These are phyloP conservation scores for Boletus coccyginus DNA, from an alignment of 768 basidiomycete species.

Conservation along the genomic window DNA sequence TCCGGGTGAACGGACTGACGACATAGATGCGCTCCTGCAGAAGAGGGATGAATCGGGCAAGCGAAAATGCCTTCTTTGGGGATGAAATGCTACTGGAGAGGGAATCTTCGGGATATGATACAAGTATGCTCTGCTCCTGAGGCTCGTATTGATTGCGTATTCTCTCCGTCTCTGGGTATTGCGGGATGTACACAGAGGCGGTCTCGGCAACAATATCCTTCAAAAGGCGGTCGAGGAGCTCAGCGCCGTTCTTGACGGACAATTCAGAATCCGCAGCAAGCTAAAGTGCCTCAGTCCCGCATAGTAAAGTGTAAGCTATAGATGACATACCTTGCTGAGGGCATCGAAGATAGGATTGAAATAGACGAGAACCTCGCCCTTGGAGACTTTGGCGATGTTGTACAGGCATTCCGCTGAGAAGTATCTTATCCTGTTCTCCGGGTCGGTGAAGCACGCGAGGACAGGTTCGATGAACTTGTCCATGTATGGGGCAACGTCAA, in stretches of 20 bases:
- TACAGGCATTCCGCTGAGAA: constrained; percentile 98
- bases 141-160: constrained; percentile 45
- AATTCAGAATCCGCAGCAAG: constrained; percentile 93
- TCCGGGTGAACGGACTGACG: constrained; percentile 91
- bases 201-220: constrained; percentile 98
- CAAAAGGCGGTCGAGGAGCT: constrained; percentile 92
- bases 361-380: constrained; percentile 93
- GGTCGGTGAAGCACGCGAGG: constrained; percentile 88
- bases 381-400: constrained; percentile 96
- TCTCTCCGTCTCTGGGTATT: constrained; percentile 78
- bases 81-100: constrained; percentile 25
- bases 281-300: constrained; percentile 39
- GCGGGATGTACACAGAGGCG: constrained; percentile 90
- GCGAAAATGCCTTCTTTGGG: constrained; percentile 81
- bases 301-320: neutral
- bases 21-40: constrained; percentile 93
- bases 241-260: constrained; percentile 98
- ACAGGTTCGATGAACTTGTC: constrained; percentile 88
- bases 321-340: constrained; percentile 77
- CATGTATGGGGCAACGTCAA: constrained; percentile 92
- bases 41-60: constrained; percentile 92
- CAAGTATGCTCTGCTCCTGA: constrained; percentile 54
- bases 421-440: constrained; percentile 93
- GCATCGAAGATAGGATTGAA: constrained; percentile 99
- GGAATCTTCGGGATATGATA: constrained; percentile 57